Base-by-base conservation (phyloP, 345 rosid genomes). In the Eucalyptus marginata region DNA sequence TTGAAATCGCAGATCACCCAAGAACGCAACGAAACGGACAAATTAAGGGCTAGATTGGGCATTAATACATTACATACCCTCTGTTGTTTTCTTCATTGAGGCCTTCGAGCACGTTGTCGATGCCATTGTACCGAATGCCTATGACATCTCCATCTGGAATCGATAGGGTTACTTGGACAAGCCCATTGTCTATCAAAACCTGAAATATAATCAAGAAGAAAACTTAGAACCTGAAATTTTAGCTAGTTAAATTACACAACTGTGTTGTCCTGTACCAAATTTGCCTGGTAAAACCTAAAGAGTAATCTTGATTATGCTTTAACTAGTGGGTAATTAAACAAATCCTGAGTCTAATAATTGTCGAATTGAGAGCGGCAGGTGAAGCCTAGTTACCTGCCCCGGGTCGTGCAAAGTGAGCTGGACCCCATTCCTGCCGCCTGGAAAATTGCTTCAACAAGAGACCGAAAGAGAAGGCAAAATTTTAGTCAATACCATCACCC, bases 151-250 rank as follows among this genome's bases (percentile, higher is more conserved):
- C 99, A 7, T 49, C 80, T 11, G 99, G 99, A 46, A 49, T 89
- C 20, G 96, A 95, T 17, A 98, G 59, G 4, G 94, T 94, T 62
- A 98, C 91, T 94, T 88, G 90, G 56, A 96, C 90, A 43, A 95
- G 86, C 27, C 99, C 98, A 89, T 98, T 98, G 84, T 93, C 95
- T 49, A 98, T 91, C 84, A 94, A 87, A 49, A 96, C 92, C 99
- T 98, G 93, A 83, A 90, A 36, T 59, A 84, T 36, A 58, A 56
- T 49, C 6, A 31, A 33, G 22, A 22, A 79, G 31, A 46, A 27
- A 52, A 8, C 40, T 76, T 10, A 76, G 47, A 76, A 54, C 36
- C 46, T 12, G 33, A 24, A 58, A 58, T 25, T 33, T 76, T 33
- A 20, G 8, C 20, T 52, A 12, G 80, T 18, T 44, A 56, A 43